Evolutionary conservation across 169 alveolate species (phyloP), one percentile per base, ranked within the genome.

Genomic region (Cryptosporidium ubiquitum): DNA sequence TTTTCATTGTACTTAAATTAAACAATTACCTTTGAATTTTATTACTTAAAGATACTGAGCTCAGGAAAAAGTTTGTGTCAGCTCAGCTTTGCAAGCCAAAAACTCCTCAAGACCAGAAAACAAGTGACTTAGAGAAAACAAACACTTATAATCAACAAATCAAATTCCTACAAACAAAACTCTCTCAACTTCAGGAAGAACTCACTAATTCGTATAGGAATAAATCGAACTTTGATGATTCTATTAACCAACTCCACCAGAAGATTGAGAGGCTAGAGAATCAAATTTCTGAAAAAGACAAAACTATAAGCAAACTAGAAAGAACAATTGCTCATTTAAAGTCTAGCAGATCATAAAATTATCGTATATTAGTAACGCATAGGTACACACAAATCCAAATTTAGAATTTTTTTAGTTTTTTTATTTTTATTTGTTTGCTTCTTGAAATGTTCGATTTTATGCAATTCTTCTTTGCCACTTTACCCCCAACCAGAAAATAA

Each of bases 141-240:
- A 23, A 0, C 37, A 20, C 33, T 10, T 0, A 2, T 10, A 31
- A 5, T 23, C 1, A 33, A 20, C 71, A 37, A 10, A 20, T 7
- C 31, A 12, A 29, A 2, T 18, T 64, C 51, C 79, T 79, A 31
- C 70, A 79, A 18, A 10, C 18, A 14, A 79, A 64, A 37, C 66
- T 79, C 3, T 47, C 49, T 12, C 69, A 79, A 49, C 51, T 79
- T 26, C 89, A 79, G 33, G 31, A 79, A 5, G 68, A 79, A 23
- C 75, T 79, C 51, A 79, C 75, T 23, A 47, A 79, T 42, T 79
- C 89, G 23, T 79, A 79, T 37, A 58, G 47, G 40, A 79, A 79
- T 39, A 79, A 79, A 29, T n/a, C 26, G 10, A 42, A 79, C 26
- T 39, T 64, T 2, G 89, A 79, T 31, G 49, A 64, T 23, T 79